Percentiles rank a stretch among this genome's conserved stretches.
Evolutionary conservation across 352 stramenopile genomes (phyloP).

Genomic region (Aphanomyces cochlioides): DNA sequence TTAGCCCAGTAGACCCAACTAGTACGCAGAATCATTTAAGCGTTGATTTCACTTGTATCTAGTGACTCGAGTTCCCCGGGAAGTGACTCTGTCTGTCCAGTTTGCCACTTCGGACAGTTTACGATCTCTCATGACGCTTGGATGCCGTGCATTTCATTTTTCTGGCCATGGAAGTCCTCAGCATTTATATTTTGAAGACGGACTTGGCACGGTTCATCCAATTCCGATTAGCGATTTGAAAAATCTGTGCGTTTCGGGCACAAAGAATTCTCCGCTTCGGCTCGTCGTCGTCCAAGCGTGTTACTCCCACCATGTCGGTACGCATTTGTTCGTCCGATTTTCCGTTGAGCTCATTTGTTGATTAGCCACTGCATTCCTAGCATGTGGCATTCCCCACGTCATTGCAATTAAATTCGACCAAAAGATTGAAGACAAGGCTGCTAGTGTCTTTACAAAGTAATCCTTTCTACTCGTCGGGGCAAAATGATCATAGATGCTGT

Average conservation of each 20-base stretch:
- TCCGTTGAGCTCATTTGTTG: conserved; percentile 31
- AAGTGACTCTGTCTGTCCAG: conserved; percentile 91
- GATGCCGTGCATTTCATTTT: conserved; percentile 91
- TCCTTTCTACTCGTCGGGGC: conserved; percentile 27
- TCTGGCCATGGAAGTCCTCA: conserved; percentile 92
- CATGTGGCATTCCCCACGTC: conserved; percentile 87
- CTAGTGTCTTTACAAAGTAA: conserved; percentile 74
- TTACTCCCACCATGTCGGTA: conserved; percentile 55
- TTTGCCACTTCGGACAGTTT: conserved; percentile 93
- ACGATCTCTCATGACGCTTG: conserved; percentile 87
- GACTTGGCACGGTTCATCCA: conserved; percentile 72
- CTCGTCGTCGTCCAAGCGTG: conserved; percentile 81
- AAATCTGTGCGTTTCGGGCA: conserved; percentile 61
- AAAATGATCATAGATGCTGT: neutral
- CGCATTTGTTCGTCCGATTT: neutral
- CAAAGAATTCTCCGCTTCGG: conserved; percentile 49
- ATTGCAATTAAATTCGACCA: conserved; percentile 83
- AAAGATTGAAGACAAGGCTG: conserved; percentile 85
- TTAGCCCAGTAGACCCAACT: neutral
- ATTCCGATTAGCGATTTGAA: conserved; percentile 66
- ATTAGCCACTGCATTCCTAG: conserved; percentile 75
- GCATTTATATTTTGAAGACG: conserved; percentile 94
- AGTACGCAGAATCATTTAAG: neutral
- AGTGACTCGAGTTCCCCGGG: conserved; percentile 57
- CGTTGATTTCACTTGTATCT: conserved; percentile 3